Conservation (phyloP, 371 early-diverging fungal species). For the Haplosporangium sp. region DNA sequence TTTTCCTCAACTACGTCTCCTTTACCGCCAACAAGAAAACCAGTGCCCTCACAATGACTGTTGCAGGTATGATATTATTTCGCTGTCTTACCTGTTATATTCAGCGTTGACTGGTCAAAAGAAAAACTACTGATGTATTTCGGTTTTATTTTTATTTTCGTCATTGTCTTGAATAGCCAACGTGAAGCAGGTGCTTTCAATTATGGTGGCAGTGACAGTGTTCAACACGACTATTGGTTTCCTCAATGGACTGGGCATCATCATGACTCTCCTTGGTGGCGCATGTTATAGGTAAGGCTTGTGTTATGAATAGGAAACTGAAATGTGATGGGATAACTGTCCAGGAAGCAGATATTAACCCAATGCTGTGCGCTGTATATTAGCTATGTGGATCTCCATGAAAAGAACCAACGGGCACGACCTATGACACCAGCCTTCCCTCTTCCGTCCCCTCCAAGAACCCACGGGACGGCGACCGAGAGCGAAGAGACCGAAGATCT, state of each 20-base stretch:
- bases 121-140: not conserved
- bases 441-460: constrained; percentile 15
- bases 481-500: constrained; percentile 43
- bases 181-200: constrained; percentile 87
- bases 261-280: constrained; percentile 84
- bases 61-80: constrained; percentile 69
- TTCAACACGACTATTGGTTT: constrained; percentile 75
- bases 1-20: constrained; percentile 82
- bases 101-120: not conserved
- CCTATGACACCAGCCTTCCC: constrained; percentile 47
- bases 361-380: not conserved
- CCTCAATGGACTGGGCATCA: constrained; percentile 79
- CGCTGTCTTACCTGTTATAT: not conserved
- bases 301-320: not conserved
- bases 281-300: constrained; percentile 55
- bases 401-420: constrained; percentile 32
- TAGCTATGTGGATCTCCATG: constrained; percentile 42
- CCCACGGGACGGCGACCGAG: constrained; percentile 13
- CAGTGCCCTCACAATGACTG: constrained; percentile 88
- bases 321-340: not conserved
- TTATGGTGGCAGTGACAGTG: constrained; percentile 79
- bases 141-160: not conserved
- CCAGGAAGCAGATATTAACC: not conserved
- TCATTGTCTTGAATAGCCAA: constrained; percentile 64
- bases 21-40: constrained; percentile 90